A percentile compares a stretch with the other conserved stretches of the same genome.
Conservation (phyloP, 768 basidiomycete species). For the Tulasnella sp. region DNA sequence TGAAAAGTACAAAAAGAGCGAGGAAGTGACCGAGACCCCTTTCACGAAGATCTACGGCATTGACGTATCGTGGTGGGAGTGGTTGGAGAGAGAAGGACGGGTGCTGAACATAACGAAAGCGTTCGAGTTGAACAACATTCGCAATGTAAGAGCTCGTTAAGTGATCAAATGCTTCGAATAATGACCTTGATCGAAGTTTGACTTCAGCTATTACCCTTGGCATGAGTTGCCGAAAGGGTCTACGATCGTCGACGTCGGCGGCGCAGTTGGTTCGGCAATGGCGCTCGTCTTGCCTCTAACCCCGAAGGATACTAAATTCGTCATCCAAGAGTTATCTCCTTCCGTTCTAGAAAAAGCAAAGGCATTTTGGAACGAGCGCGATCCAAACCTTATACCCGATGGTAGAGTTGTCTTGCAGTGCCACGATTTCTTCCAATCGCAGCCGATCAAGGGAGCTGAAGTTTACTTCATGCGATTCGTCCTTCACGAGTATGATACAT, state of each 20-base stretch:
- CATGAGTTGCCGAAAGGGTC: neutral
- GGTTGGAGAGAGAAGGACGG: neutral
- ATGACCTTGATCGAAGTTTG: no score
- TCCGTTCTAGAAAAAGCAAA: neutral
- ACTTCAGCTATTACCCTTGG: neutral
- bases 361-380: neutral
- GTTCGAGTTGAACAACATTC: neutral
- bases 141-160: neutral
- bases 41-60: neutral
- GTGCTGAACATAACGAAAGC: neutral
- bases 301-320: neutral
- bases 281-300: neutral
- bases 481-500: neutral
- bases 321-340: neutral
- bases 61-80: neutral
- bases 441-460: conserved; percentile 10
- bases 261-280: neutral
- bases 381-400: neutral
- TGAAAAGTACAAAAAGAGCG: neutral
- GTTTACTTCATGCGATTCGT: conserved; percentile 12
- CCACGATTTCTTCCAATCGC: conserved; percentile 14
- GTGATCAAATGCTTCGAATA: no score
- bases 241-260: neutral
- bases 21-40: neutral
- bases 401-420: neutral